Conservation (phyloP, 257 asterid genomes). For the Haberlea rhodopensis region DNA sequence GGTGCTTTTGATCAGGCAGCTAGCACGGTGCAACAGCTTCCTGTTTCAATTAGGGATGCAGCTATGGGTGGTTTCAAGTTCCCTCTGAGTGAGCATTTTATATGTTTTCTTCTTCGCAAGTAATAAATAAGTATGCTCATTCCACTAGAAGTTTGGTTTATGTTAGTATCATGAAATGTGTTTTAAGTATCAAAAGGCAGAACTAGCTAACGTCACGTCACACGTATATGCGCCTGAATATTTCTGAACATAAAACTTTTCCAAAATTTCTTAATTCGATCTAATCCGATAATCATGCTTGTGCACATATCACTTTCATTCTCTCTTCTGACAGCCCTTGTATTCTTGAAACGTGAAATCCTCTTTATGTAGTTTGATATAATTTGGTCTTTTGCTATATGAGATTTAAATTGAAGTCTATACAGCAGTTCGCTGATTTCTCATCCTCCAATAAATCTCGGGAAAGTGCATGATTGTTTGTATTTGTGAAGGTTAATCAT, state of each 20-base stretch:
- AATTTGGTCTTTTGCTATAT: background rate
- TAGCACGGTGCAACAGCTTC: conserved; percentile 73
- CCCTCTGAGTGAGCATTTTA: conserved; percentile 68
- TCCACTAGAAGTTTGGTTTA: conserved; percentile 4
- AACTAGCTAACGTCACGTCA: background rate
- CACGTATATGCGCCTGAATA: background rate
- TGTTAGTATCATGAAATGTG: conserved; percentile 1
- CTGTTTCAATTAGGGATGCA: conserved; percentile 59
- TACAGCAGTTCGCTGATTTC: background rate
- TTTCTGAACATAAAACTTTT: background rate
- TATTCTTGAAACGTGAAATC: background rate
- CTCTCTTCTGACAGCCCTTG: background rate
- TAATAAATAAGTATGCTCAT: background rate
- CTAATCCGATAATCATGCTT: too few relatives aligned
- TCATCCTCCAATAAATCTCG: background rate
- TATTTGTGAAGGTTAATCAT: background rate
- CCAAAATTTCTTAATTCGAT: too few relatives aligned
- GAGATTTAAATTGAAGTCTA: background rate
- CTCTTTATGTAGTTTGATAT: background rate
- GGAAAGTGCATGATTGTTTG: background rate
- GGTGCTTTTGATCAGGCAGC: conserved; percentile 68
- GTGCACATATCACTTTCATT: background rate
- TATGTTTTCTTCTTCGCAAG: conserved; percentile 4
- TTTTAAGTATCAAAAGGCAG: background rate
- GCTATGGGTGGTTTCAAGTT: conserved; percentile 66